A percentile compares a stretch with the other conserved stretches of the same genome.
Conservation (phyloP, 345 rosid species). For the Citropsis articulata region DNA sequence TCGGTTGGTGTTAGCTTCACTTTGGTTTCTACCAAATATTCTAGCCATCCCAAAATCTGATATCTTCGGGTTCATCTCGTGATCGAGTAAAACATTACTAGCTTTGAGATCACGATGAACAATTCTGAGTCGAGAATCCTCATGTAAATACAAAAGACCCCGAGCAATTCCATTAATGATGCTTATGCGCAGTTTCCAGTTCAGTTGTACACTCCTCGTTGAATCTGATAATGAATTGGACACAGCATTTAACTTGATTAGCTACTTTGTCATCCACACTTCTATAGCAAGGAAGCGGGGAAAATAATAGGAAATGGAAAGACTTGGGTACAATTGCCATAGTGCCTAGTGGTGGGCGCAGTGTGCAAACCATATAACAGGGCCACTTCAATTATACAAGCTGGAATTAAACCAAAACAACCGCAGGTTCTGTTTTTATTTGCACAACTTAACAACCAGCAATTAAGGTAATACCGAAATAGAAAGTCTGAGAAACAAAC, state of each 20-base stretch:
- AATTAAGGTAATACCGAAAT: neutral
- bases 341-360: neutral
- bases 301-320: neutral
- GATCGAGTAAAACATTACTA: conserved; percentile 6
- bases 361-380: neutral
- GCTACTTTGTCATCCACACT: neutral
- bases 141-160: conserved; percentile 38
- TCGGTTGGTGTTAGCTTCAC: neutral
- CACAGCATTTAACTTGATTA: neutral
- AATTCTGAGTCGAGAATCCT: conserved; percentile 37
- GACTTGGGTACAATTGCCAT: neutral
- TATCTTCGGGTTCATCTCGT: neutral
- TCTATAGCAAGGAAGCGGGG: neutral
- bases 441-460: neutral
- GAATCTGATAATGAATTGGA: conserved; percentile 1
- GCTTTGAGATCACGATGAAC: conserved; percentile 30
- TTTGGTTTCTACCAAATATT: neutral
- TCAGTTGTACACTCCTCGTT: neutral
- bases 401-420: no score
- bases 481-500: neutral
- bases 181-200: conserved; percentile 22
- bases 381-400: neutral
- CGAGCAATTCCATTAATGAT: conserved; percentile 37
- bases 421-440: no score
- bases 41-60: conserved; percentile 2